Evolutionary conservation across 202 grass and related monocot species (phyloP).

Genomic region (Digitaria exilis): DNA sequence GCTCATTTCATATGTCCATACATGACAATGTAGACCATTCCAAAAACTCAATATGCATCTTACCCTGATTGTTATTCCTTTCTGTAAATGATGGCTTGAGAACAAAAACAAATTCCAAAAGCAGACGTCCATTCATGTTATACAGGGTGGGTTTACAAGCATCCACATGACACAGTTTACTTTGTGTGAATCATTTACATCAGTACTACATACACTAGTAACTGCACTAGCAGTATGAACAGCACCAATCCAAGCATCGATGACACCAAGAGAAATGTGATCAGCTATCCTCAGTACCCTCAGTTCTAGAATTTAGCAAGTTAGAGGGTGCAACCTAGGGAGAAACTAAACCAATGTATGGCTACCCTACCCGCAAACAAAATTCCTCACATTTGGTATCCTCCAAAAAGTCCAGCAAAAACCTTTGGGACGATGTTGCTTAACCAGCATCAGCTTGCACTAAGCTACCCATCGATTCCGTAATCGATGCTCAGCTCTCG

Average conservation of each 20-base stretch:
- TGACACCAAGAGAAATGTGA: background rate
- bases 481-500: constrained; percentile 79
- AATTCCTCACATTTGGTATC: background rate
- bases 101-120: background rate
- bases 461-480: constrained; percentile 25
- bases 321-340: constrained; percentile 23
- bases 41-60: too few species aligned
- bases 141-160: background rate
- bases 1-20: too few species aligned
- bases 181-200: constrained; percentile 22
- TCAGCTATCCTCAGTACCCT: background rate
- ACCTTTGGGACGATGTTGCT: background rate
- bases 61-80: too few species aligned
- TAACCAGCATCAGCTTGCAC: background rate
- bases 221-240: background rate
- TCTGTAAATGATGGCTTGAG: too few species aligned
- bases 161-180: background rate
- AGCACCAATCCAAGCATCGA: too few species aligned
- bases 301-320: background rate
- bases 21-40: too few species aligned
- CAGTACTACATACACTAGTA: constrained; percentile 5
- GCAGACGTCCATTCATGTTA: background rate
- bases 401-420: constrained; percentile 3
- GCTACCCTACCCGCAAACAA: background rate
- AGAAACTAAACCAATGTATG: constrained; percentile 25